phyloP scores from a whole-genome alignment of 352 stramenopile species.

The Phytopythium delawarense region DNA sequence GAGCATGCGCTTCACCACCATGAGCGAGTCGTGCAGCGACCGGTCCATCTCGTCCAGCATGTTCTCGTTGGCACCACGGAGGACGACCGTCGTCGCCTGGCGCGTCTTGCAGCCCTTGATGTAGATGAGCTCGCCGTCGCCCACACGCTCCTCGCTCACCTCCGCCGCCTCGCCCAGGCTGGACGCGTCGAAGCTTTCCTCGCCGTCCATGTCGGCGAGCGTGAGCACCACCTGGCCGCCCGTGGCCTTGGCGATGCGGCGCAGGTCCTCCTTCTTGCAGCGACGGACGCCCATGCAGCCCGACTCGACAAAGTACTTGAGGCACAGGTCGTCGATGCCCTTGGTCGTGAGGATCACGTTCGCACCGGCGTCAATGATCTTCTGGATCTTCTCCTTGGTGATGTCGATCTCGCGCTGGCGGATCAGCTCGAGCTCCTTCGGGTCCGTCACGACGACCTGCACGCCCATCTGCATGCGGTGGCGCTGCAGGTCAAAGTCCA shows the following conservation, averaged over 20 bases:
- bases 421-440: conserved; percentile 97
- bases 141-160: conserved; percentile 96
- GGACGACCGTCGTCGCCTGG: conserved; percentile 95
- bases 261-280: conserved; percentile 98
- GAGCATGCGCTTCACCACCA: conserved; percentile 99
- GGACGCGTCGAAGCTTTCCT: conserved; percentile 94
- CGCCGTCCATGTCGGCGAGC: conserved; percentile 98
- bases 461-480: conserved; percentile 98
- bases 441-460: conserved; percentile 89
- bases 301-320: conserved; percentile 99
- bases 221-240: conserved; percentile 96
- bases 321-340: conserved; percentile 98
- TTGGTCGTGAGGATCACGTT: conserved; percentile 99
- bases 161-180: conserved; percentile 92
- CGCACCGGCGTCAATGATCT: conserved; percentile 97
- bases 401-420: conserved; percentile 99
- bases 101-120: conserved; percentile 95
- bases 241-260: conserved; percentile 98
- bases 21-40: conserved; percentile 98
- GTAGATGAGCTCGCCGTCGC: conserved; percentile 99
- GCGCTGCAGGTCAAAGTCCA: conserved; percentile 99
- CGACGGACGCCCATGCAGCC: conserved; percentile 96
- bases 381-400: conserved; percentile 99
- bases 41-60: conserved; percentile 99
- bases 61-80: conserved; percentile 99